phyloP scores from a whole-genome alignment of 1,284 basidiomycete species.

The Ustilago trichophora region DNA sequence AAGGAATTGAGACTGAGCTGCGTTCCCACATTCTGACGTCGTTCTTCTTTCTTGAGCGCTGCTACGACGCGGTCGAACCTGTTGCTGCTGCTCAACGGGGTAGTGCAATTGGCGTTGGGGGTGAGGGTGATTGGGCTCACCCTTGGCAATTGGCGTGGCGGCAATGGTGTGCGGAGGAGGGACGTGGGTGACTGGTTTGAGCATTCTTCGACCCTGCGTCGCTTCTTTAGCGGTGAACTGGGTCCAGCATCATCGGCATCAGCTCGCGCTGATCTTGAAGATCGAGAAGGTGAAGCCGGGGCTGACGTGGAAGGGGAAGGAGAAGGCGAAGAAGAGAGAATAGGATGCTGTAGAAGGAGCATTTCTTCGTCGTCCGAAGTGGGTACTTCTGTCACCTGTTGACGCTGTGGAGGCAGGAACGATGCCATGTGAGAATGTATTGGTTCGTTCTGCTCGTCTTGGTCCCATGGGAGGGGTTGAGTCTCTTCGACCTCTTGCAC shows the following conservation, averaged over 20 bases:
- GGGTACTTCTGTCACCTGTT: conserved; percentile 3
- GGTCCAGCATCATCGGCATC: no score
- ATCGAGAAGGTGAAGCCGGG: no score
- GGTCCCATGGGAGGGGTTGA: conserved; percentile 11
- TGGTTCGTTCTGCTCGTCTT: background rate
- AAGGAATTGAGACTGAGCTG: conserved; percentile 22
- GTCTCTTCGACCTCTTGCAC: background rate
- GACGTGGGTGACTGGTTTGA: no score
- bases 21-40: conserved; percentile 14
- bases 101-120: no score
- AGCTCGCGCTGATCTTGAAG: no score
- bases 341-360: conserved; percentile 16
- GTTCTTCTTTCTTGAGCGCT: conserved; percentile 20
- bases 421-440: background rate
- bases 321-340: background rate
- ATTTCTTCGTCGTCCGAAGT: conserved; percentile 36
- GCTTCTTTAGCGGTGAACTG: conserved; percentile 2
- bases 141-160: background rate
- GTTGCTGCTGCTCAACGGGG: background rate
- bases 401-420: no score
- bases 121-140: conserved; percentile 27
- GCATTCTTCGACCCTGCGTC: no score
- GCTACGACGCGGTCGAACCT: conserved; percentile 27
- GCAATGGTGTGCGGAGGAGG: no score
- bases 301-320: background rate